Evolutionary conservation across 1,284 basidiomycete genomes (phyloP).

Genomic region (Xerocomus amazonicus): DNA sequence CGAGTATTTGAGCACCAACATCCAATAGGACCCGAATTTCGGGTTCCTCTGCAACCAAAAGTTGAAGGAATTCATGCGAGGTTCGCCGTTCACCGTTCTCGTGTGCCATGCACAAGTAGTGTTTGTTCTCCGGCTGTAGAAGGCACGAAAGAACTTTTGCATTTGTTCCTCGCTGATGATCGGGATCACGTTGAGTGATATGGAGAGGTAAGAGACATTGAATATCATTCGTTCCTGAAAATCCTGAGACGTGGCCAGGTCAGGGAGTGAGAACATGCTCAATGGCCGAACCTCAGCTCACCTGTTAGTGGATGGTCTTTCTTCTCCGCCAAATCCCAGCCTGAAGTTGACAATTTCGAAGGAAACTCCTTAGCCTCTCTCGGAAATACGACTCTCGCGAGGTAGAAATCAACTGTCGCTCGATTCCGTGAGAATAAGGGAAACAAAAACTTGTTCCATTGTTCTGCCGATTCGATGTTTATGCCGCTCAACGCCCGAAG

Average conservation of each 20-base stretch:
- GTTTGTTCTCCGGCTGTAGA: neutral
- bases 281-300: slow-evolving; percentile 1
- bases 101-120: neutral
- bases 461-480: slow-evolving; percentile 39
- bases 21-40: slow-evolving; percentile 15
- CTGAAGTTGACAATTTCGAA: slow-evolving; percentile 34
- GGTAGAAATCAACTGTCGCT: slow-evolving; percentile 42
- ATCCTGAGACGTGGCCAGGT: slow-evolving; percentile 38
- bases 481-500: slow-evolving; percentile 35
- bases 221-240: slow-evolving; percentile 41
- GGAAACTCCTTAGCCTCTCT: slow-evolving; percentile 46
- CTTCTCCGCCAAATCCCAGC: neutral
- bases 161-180: neutral
- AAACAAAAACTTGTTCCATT: slow-evolving; percentile 30
- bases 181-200: neutral
- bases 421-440: slow-evolving; percentile 39
- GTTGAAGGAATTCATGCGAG: neutral
- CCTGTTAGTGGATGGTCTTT: slow-evolving; percentile 28
- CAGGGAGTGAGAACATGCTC: too few species aligned
- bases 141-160: neutral
- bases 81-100: neutral
- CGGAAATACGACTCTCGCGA: slow-evolving; percentile 46
- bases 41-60: neutral
- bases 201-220: neutral
- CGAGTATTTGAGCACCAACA: slow-evolving; percentile 54